Conservation (phyloP, 1,139 yeast genomes). For the Magnusiomyces clavatus region DNA sequence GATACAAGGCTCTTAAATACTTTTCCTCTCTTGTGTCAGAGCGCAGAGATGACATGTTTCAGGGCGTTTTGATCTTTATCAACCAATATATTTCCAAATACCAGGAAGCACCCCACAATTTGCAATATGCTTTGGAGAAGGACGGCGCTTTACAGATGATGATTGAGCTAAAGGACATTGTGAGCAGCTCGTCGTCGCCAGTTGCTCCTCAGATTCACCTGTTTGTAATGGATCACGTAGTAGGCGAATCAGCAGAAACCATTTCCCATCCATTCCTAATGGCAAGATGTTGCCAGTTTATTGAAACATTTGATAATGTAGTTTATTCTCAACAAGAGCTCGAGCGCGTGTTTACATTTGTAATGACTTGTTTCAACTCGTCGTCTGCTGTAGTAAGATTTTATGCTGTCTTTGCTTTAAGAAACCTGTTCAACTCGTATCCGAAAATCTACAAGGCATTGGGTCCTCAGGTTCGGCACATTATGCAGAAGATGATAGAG, state of each 20-base stretch:
- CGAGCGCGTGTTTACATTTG: constrained; percentile 54
- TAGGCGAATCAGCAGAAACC: constrained; percentile 43
- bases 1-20: constrained; percentile 73
- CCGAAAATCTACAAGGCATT: constrained; percentile 61
- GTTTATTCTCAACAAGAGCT: constrained; percentile 32
- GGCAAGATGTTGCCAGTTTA: constrained; percentile 77
- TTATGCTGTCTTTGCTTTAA: constrained; percentile 79
- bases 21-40: constrained; percentile 62
- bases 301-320: constrained; percentile 46
- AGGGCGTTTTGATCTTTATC: constrained; percentile 58
- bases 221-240: constrained; percentile 53
- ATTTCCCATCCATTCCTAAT: constrained; percentile 52
- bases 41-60: constrained; percentile 54
- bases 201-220: constrained; percentile 58
- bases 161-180: constrained; percentile 58
- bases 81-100: constrained; percentile 45
- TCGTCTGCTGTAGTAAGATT: constrained; percentile 56
- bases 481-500: constrained; percentile 71
- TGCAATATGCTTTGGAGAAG: constrained; percentile 57
- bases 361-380: constrained; percentile 50
- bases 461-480: constrained; percentile 60
- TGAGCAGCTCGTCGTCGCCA: constrained; percentile 51
- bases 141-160: constrained; percentile 79
- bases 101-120: constrained; percentile 36
- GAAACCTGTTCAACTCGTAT: constrained; percentile 54